Percentiles rank a stretch among this genome's conserved stretches.
Conservation (phyloP, 495 filamentous ascomycete genomes). For the Clohesyomyces aquaticus region DNA sequence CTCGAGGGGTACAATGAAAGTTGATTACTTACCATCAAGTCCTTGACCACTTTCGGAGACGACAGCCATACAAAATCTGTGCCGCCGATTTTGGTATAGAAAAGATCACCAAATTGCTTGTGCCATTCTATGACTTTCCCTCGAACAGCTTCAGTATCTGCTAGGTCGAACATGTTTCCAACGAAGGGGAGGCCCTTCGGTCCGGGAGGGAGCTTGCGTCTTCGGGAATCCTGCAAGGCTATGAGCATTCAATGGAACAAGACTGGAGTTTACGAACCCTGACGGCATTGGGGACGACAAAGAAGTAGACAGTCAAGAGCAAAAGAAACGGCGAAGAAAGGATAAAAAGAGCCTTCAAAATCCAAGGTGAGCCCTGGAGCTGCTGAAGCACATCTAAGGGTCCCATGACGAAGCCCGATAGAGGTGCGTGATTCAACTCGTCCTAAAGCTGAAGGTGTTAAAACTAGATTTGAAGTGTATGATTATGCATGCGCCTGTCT, state of each 20-base stretch:
- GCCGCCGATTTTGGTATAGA: constrained; percentile 39
- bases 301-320: constrained; percentile 28
- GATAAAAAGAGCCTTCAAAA: constrained; percentile 18
- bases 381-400: constrained; percentile 5
- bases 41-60: constrained; percentile 35
- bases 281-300: constrained; percentile 34
- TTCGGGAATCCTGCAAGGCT: constrained; percentile 27
- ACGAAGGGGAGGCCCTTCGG: constrained; percentile 37
- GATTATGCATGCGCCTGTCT: neutral
- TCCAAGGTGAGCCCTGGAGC: constrained; percentile 4
- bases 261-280: constrained; percentile 7
- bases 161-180: constrained; percentile 38
- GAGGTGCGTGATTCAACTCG: neutral
- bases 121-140: constrained; percentile 33
- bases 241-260: neutral
- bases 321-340: constrained; percentile 20
- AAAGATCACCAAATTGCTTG: constrained; percentile 35
- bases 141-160: constrained; percentile 35
- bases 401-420: constrained; percentile 9
- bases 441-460: neutral
- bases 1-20: too few relatives aligned
- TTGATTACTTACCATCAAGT: too few relatives aligned
- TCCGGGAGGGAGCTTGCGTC: constrained; percentile 38
- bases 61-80: constrained; percentile 37
- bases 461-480: too few relatives aligned